These are phyloP conservation scores for Penicillium pancosmium DNA, from an alignment of 495 filamentous ascomycete species.

Conservation along the genomic window DNA sequence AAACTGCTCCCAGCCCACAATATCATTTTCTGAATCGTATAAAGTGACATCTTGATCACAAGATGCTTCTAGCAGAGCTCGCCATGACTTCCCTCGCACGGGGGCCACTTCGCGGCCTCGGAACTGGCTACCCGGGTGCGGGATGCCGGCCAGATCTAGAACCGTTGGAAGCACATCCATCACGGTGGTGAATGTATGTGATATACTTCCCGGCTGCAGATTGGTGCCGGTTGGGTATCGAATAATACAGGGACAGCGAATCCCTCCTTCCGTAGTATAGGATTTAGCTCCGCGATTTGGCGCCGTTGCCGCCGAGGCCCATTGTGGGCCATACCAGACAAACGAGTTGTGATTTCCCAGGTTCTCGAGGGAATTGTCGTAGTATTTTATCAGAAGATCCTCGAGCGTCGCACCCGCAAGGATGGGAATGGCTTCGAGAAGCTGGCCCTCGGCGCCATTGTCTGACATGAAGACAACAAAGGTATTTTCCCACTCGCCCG, in stretches of 20 bases:
- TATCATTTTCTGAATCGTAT: conserved; percentile 23
- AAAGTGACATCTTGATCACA: conserved; percentile 6
- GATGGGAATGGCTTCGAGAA: conserved; percentile 24
- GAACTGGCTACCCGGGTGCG: conserved; percentile 50
- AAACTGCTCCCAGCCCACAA: conserved; percentile 29
- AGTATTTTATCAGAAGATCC: conserved; percentile 48
- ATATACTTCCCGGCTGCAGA: conserved; percentile 26
- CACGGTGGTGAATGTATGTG: conserved; percentile 45
- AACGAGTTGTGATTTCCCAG: conserved; percentile 58
- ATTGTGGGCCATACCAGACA: conserved; percentile 61
- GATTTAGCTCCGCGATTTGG: conserved; percentile 51
- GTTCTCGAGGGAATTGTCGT: conserved; percentile 59
- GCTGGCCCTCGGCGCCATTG: conserved; percentile 56
- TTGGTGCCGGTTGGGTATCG: conserved; percentile 5
- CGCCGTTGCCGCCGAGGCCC: conserved; percentile 57
- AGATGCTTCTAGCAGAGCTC: not conserved
- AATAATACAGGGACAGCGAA: conserved; percentile 41
- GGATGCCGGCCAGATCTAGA: conserved; percentile 52
- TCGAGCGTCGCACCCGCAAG: conserved; percentile 5
- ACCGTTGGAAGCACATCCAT: conserved; percentile 56
- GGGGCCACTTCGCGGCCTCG: conserved; percentile 45
- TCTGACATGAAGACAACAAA: conserved; percentile 57
- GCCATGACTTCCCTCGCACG: conserved; percentile 46
- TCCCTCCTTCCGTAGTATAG: conserved; percentile 53
- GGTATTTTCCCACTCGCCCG: conserved; percentile 56